Base-by-base conservation (phyloP, 2,329 filamentous ascomycete species). In the Penicillium sp. region DNA sequence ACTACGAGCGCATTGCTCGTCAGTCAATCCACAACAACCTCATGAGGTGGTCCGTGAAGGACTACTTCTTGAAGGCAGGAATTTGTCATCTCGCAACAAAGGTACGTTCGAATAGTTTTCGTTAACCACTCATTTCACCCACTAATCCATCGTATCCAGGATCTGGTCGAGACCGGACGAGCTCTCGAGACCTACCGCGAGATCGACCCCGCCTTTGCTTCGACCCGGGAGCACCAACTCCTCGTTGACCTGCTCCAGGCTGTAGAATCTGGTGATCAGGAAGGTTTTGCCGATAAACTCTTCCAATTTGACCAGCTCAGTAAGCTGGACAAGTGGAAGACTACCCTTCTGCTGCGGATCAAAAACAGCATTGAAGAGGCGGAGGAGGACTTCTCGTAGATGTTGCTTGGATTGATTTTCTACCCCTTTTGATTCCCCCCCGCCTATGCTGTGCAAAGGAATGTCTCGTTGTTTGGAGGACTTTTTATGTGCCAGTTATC, bases 311-410 rank as follows among this genome's bases (percentile, higher is more conserved):
- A 97, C 75, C 91, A 96, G 80, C 83, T 96, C 79, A 95, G 88
- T 79, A 95, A 95, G 82, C 80, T 98, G 71, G 93, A 97, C 74
- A 95, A 94, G 81, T 98, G 94, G 94, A 96, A 97, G 89, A 96
- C 91, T 52, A 91, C 89, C 35, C 81, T 96, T 58, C 77, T 96
- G 63, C 79, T 96, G 71, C 85, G 87, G 67, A 84, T 97, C 70
- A 97, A 97, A 87, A 88, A 88, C 69, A 83, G 83, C 55, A 96
- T 96, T 69, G 89, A 94, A 78, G 83, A 87, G 71, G 81, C 83
- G 64, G 85, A 81, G 41, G 87, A 89, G 65, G 87, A 90, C 69
- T 90, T 89, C 69, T 88, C 87, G 62, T 90, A 77, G 73, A 69
- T 49, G 61, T 46, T 36, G 22, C 41, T 62, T 56, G 50, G 40